A percentile compares a stretch with the other conserved stretches of the same genome.
phyloP scores from a whole-genome alignment of 73 alveolate genomes.

The Blepharisma japonicum region DNA sequence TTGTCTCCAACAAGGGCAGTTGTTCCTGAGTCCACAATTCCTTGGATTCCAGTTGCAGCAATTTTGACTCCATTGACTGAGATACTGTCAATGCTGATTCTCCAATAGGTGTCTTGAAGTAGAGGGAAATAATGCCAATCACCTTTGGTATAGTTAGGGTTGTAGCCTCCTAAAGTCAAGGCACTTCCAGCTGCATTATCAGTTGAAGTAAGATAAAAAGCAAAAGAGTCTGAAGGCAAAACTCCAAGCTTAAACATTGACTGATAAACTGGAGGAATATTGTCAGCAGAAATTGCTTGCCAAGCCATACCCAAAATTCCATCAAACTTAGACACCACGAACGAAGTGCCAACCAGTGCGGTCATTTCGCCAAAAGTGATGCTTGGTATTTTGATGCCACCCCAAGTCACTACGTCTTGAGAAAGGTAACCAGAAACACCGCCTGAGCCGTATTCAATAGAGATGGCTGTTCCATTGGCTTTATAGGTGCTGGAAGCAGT shows the following conservation, averaged over 20 bases:
- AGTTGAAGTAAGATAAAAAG: neutral
- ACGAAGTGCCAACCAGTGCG: conserved; percentile 42
- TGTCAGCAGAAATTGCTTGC: conserved; percentile 54
- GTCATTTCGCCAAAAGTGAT: conserved; percentile 60
- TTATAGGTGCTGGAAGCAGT: conserved; percentile 51
- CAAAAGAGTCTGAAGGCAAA: neutral
- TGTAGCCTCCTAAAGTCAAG: conserved; percentile 60
- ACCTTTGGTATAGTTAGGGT: conserved; percentile 26
- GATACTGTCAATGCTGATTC: conserved; percentile 47
- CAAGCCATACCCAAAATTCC: conserved; percentile 78
- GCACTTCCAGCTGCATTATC: conserved; percentile 38
- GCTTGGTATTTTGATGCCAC: conserved; percentile 38
- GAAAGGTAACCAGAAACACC: conserved; percentile 52
- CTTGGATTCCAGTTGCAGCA: conserved; percentile 37
- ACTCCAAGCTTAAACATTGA: neutral
- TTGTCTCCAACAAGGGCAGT: conserved; percentile 53
- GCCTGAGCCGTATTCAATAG: conserved; percentile 69
- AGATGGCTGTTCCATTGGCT: conserved; percentile 52
- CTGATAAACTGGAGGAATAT: conserved; percentile 30
- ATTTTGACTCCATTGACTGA: conserved; percentile 36
- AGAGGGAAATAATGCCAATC: conserved; percentile 50
- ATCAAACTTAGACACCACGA: conserved; percentile 53
- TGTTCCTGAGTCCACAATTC: conserved; percentile 63
- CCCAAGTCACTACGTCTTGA: conserved; percentile 50
- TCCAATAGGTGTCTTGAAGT: conserved; percentile 51